A percentile compares a stretch with the other conserved stretches of the same genome.
These are phyloP conservation scores for Ramaria sp. DNA, from an alignment of 768 basidiomycete species.

Conservation along the genomic window DNA sequence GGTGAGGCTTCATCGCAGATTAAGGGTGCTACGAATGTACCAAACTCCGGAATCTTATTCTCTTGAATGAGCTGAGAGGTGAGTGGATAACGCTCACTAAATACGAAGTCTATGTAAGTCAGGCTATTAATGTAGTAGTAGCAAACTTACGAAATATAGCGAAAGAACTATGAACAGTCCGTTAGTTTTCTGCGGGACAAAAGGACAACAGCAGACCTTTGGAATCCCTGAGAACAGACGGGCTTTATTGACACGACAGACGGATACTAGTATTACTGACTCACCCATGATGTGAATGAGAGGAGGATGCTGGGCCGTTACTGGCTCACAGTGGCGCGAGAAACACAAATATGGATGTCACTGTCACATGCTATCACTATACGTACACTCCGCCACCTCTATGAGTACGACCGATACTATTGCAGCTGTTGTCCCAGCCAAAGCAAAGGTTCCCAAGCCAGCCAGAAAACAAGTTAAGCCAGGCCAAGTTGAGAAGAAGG, in stretches of 20 bases:
- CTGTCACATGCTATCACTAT: not conserved
- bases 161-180: constrained; percentile 63
- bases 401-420: constrained; percentile 4
- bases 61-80: constrained; percentile 97
- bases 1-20: constrained; percentile 4
- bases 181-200: not conserved
- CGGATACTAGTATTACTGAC: not conserved
- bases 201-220: constrained; percentile 25
- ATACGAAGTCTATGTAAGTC: not conserved
- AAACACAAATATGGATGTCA: not conserved
- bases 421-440: not conserved
- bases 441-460: constrained; percentile 66
- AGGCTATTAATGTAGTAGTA: not conserved
- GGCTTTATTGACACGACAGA: not conserved
- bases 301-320: not conserved
- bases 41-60: constrained; percentile 98
- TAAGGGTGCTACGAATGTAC: constrained; percentile 28
- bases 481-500: constrained; percentile 83
- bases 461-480: constrained; percentile 90
- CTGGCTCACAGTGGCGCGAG: not conserved
- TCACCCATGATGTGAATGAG: constrained; percentile 6
- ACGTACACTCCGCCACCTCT: not conserved
- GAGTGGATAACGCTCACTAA: constrained; percentile 91
- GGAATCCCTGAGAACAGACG: constrained; percentile 29
- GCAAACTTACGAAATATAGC: constrained; percentile 79